phyloP scores from a whole-genome alignment of 176 grass and related monocot species.

The Raddia distichophylla region DNA sequence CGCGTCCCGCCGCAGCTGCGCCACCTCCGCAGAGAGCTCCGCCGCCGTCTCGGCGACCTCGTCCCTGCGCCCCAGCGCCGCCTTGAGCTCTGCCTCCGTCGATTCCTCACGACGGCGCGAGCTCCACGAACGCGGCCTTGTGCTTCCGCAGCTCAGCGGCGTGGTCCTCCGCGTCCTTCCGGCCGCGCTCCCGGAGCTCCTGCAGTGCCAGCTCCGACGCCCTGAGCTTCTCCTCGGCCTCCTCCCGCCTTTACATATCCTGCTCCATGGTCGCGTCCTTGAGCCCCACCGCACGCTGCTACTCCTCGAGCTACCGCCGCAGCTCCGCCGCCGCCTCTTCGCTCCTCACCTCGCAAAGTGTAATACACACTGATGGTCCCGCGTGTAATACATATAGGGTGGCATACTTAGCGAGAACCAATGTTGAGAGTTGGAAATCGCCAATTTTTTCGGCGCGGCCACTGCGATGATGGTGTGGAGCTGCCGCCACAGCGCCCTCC shows the following conservation, averaged over 20 bases:
- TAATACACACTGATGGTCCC: too few relatives aligned
- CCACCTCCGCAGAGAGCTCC: constrained; percentile 50
- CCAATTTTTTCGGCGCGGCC: constrained; percentile 46
- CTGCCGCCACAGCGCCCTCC: constrained; percentile 59
- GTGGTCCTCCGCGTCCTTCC: too few relatives aligned
- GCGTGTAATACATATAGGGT: too few relatives aligned
- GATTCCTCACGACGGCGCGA: too few relatives aligned
- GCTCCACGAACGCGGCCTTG: too few relatives aligned
- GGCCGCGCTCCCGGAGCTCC: constrained; percentile 55
- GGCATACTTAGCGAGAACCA: too few relatives aligned
- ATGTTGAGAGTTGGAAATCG: too few relatives aligned
- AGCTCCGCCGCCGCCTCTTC: constrained; percentile 50
- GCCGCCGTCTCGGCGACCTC: too few relatives aligned
- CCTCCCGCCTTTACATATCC: constrained; percentile 39
- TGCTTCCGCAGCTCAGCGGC: constrained; percentile 65
- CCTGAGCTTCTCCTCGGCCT: constrained; percentile 50
- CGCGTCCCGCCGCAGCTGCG: constrained; percentile 57
- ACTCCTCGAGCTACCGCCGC: constrained; percentile 51
- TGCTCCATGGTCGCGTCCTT: constrained; percentile 57
- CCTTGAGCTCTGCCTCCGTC: constrained; percentile 49
- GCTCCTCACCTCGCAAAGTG: too few relatives aligned
- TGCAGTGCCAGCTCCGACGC: constrained; percentile 35
- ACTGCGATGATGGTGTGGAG: constrained; percentile 63
- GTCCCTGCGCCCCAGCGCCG: constrained; percentile 38
- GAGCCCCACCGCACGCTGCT: too few relatives aligned